Conservation (phyloP, 1,284 basidiomycete genomes). For the Apiotrichum akiyoshidainum region DNA sequence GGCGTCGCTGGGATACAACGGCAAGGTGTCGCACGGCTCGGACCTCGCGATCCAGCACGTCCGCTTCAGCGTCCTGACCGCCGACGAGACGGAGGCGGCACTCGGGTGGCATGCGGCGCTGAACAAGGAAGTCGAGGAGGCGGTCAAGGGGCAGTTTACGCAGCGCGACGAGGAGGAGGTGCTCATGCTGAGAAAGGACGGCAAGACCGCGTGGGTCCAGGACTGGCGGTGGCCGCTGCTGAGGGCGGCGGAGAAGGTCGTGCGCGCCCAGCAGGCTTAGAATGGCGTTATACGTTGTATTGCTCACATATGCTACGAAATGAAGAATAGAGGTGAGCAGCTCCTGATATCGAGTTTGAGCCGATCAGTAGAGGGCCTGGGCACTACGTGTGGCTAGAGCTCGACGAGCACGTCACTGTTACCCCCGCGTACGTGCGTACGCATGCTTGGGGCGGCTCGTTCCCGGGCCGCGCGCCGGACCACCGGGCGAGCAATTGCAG, state of each 20-base stretch:
- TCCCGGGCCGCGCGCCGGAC: too few species aligned
- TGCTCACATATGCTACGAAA: too few species aligned
- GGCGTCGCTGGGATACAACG: constrained; percentile 51
- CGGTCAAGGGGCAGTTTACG: constrained; percentile 38
- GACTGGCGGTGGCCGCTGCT: constrained; percentile 55
- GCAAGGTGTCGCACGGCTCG: constrained; percentile 65
- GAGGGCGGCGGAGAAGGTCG: constrained; percentile 20
- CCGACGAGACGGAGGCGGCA: constrained; percentile 55
- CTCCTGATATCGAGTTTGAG: too few species aligned
- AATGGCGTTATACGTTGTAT: too few species aligned
- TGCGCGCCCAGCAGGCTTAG: neutral
- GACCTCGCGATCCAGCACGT: constrained; percentile 59
- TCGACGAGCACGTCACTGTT: too few species aligned
- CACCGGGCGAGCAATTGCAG: too few species aligned
- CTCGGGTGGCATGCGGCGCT: constrained; percentile 58
- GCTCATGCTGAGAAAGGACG: constrained; percentile 57
- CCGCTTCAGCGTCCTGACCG: constrained; percentile 49
- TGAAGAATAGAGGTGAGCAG: too few species aligned
- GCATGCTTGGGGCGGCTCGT: too few species aligned
- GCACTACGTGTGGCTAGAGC: too few species aligned
- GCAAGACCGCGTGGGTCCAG: constrained; percentile 57
- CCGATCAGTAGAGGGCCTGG: too few species aligned
- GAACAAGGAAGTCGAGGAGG: constrained; percentile 48
- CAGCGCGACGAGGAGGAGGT: constrained; percentile 38
- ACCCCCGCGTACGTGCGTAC: too few species aligned